Conservation (phyloP, 2,329 filamentous ascomycete species). For the Fusarium aywerte region DNA sequence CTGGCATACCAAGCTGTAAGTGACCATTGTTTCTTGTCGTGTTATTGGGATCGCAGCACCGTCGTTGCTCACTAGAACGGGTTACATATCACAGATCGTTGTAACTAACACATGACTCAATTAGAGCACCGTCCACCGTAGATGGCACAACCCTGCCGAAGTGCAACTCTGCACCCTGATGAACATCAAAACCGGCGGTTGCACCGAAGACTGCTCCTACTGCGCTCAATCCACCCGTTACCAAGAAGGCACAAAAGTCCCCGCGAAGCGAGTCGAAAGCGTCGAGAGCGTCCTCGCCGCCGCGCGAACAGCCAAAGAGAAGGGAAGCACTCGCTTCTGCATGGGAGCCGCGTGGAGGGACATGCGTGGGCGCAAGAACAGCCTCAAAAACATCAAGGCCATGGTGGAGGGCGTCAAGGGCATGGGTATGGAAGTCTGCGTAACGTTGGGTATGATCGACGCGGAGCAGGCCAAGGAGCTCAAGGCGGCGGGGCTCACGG, state of each 20-base stretch:
- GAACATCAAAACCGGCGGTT: conserved; percentile 96
- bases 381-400: conserved; percentile 82
- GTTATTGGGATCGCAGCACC: neutral
- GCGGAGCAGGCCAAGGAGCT: conserved; percentile 81
- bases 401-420: conserved; percentile 86
- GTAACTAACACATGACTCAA: conserved; percentile 33
- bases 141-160: conserved; percentile 84
- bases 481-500: conserved; percentile 84
- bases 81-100: conserved; percentile 7
- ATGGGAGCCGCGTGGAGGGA: conserved; percentile 96
- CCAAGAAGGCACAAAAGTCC: conserved; percentile 78
- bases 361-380: conserved; percentile 89
- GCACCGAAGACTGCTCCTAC: conserved; percentile 92
- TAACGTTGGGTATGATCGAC: conserved; percentile 95
- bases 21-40: neutral
- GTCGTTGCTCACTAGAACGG: neutral
- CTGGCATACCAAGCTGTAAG: conserved; percentile 78
- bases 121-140: conserved; percentile 80
- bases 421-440: conserved; percentile 90
- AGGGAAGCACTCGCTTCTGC: conserved; percentile 91
- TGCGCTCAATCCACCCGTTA: conserved; percentile 89
- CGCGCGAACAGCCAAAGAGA: conserved; percentile 79
- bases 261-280: conserved; percentile 80
- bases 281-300: conserved; percentile 85
- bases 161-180: conserved; percentile 95